These are phyloP conservation scores for Schizochytrium sp. DNA, from an alignment of 108 stramenopile species.

Conservation along the genomic window DNA sequence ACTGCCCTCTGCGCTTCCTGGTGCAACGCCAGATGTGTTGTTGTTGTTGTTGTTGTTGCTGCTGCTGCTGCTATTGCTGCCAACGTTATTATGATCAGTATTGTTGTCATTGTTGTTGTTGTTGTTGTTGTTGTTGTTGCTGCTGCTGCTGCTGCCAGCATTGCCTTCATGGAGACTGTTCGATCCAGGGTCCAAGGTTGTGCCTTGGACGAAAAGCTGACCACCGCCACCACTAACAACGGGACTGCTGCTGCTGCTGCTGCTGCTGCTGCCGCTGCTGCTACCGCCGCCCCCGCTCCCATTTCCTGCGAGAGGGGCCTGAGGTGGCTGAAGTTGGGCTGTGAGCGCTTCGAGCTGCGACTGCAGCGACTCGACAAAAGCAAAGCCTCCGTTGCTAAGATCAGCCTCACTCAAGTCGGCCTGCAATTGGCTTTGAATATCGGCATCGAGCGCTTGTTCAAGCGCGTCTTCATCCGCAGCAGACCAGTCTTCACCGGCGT, in stretches of 20 bases:
- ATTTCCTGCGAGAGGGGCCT: neutral
- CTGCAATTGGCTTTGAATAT: too few relatives aligned
- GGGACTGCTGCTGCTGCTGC: neutral
- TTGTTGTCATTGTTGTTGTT: neutral
- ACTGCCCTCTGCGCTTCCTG: neutral
- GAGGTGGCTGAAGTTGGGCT: neutral
- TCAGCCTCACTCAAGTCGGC: neutral
- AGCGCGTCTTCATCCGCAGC: too few relatives aligned
- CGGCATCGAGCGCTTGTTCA: too few relatives aligned
- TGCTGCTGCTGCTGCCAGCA: neutral
- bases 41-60: neutral
- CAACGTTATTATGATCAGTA: neutral
- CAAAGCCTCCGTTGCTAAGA: neutral
- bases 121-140: neutral
- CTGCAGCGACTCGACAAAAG: neutral
- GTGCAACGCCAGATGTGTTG: neutral
- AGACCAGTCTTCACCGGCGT: neutral
- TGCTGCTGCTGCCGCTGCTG: neutral
- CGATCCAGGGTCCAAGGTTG: neutral
- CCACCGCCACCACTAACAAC: too few relatives aligned
- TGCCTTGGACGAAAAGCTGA: neutral
- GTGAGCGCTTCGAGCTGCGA: conserved; percentile 12
- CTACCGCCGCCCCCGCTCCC: too few relatives aligned
- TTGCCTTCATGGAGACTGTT: too few relatives aligned
- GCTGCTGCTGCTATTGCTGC: neutral